A percentile compares a stretch with the other conserved stretches of the same genome.
Evolutionary conservation across 768 basidiomycete species (phyloP).

Genomic region (Suillus variegatus): DNA sequence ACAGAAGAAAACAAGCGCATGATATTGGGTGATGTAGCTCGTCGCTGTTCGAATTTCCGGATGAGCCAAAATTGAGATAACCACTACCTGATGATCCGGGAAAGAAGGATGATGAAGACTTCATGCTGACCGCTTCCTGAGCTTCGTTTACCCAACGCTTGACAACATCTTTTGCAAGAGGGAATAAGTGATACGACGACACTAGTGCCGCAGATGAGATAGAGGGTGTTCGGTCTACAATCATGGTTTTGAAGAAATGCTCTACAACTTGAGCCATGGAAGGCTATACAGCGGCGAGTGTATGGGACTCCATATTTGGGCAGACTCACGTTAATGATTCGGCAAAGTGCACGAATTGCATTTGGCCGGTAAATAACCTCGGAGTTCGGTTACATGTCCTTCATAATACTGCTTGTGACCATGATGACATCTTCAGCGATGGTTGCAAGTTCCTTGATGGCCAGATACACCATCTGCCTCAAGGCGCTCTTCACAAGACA

Average conservation of each 20-base stretch:
- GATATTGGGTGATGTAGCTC: constrained; percentile 95
- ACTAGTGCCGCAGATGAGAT: constrained; percentile 96
- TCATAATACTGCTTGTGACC: constrained; percentile 99
- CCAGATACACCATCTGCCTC: constrained; percentile 96
- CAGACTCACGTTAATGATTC: constrained; percentile 89
- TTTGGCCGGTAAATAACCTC: constrained; percentile 99
- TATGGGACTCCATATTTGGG: constrained; percentile 42
- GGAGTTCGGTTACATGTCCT: constrained; percentile 99
- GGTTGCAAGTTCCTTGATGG: constrained; percentile 95
- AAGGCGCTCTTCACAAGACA: constrained; percentile 70
- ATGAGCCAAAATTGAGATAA: constrained; percentile 73
- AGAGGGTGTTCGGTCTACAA: constrained; percentile 94
- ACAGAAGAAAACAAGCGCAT: constrained; percentile 93
- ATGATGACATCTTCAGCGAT: constrained; percentile 99
- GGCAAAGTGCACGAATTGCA: constrained; percentile 92
- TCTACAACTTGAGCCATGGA: constrained; percentile 99
- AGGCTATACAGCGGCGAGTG: constrained; percentile 53
- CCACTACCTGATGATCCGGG: constrained; percentile 47
- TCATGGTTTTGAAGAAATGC: constrained; percentile 98
- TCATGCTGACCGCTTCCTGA: constrained; percentile 93
- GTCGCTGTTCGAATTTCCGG: constrained; percentile 57
- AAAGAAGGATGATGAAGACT: constrained; percentile 74
- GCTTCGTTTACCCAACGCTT: constrained; percentile 99
- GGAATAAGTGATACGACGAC: constrained; percentile 96
- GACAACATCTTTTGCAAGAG: constrained; percentile 91